Percentiles rank a stretch among this genome's conserved stretches.
Evolutionary conservation across 2,329 filamentous ascomycete species (phyloP).

Genomic region (Aspergillus vadensis): DNA sequence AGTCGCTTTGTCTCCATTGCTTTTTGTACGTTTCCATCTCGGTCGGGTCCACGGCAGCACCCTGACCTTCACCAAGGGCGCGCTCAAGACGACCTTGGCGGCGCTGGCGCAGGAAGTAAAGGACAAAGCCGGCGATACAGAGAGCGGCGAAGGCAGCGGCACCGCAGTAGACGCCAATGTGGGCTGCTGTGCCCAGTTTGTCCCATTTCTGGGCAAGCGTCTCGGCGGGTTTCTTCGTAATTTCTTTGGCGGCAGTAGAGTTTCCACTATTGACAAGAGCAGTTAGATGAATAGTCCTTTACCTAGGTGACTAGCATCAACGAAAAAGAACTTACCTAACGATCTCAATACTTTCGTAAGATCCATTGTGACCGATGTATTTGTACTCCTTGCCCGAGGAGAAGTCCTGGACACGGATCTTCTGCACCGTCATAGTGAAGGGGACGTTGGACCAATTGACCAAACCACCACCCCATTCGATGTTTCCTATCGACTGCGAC

Average conservation of each 20-base stretch:
- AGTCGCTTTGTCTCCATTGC: background rate
- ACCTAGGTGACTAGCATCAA: background rate
- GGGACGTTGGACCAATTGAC: background rate
- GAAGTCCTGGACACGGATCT: conserved; percentile 1
- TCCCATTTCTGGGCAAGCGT: background rate
- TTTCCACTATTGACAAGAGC: background rate
- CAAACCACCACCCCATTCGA: conserved; percentile 7
- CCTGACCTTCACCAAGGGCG: background rate
- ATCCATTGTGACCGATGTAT: background rate
- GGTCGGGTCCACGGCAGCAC: background rate
- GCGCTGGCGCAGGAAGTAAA: background rate
- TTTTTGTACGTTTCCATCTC: background rate
- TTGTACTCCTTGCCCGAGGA: background rate
- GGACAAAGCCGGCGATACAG: background rate
- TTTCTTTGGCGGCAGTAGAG: background rate
- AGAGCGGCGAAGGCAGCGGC: background rate
- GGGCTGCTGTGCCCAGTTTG: background rate
- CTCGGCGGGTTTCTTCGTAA: background rate
- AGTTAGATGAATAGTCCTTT: too few relatives aligned
- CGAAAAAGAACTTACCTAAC: background rate
- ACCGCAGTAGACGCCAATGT: background rate
- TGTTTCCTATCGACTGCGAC: background rate
- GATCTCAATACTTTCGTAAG: background rate
- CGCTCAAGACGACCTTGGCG: background rate
- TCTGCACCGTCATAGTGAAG: background rate